phyloP scores from a whole-genome alignment of 352 stramenopile species.

The Phytophthora macrochlamydospora region DNA sequence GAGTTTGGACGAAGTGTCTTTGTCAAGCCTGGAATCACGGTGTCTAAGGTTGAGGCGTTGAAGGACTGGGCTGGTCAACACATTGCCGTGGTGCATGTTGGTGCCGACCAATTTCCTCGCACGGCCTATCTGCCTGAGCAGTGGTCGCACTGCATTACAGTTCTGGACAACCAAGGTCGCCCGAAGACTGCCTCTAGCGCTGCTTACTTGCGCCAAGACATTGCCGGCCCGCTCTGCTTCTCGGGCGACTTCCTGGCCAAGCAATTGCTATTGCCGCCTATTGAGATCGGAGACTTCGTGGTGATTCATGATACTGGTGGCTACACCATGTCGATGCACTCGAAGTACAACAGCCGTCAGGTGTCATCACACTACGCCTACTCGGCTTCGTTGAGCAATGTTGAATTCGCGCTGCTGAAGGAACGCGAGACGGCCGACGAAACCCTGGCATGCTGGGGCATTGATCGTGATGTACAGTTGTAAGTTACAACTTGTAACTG shows the following conservation, averaged over 20 bases:
- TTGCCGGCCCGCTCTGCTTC: slow-evolving; percentile 93
- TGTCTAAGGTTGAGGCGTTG: slow-evolving; percentile 89
- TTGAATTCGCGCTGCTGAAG: slow-evolving; percentile 70
- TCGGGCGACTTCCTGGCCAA: slow-evolving; percentile 90
- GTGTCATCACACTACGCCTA: slow-evolving; percentile 75
- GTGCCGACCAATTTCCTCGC: slow-evolving; percentile 90
- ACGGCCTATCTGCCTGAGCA: slow-evolving; percentile 85
- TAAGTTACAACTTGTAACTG: slow-evolving; percentile 1
- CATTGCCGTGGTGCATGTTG: slow-evolving; percentile 89
- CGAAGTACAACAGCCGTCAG: slow-evolving; percentile 89
- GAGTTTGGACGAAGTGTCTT: slow-evolving; percentile 92
- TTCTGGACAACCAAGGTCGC: slow-evolving; percentile 58
- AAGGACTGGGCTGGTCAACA: slow-evolving; percentile 84
- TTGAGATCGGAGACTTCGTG: slow-evolving; percentile 74
- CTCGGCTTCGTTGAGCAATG: slow-evolving; percentile 17
- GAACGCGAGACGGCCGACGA: slow-evolving; percentile 70
- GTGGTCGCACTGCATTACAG: slow-evolving; percentile 85
- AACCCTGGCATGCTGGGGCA: slow-evolving; percentile 72
- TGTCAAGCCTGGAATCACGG: slow-evolving; percentile 86
- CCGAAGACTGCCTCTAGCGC: slow-evolving; percentile 42
- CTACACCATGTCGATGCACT: slow-evolving; percentile 90
- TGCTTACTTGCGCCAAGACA: slow-evolving; percentile 74
- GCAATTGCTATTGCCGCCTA: slow-evolving; percentile 71
- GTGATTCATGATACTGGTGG: slow-evolving; percentile 89
- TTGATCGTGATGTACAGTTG: slow-evolving; percentile 50